Percentiles rank a stretch among this genome's conserved stretches.
These are phyloP conservation scores for Xylaria cubensis DNA, from an alignment of 495 filamentous ascomycete genomes.

Conservation along the genomic window DNA sequence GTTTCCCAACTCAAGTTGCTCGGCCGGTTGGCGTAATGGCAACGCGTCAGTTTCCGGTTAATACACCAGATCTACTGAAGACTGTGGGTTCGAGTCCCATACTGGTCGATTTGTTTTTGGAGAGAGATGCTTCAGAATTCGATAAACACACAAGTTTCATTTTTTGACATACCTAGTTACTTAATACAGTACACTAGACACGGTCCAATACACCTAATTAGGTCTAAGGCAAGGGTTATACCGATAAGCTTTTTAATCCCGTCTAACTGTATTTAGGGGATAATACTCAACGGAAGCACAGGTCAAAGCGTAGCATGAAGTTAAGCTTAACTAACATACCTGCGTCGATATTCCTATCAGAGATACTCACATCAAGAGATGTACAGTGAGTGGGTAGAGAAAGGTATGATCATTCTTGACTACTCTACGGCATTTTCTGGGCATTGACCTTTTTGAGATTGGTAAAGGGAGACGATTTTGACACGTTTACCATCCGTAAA, in stretches of 20 bases:
- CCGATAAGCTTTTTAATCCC: too few species aligned
- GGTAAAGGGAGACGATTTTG: neutral
- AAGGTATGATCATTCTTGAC: too few species aligned
- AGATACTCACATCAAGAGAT: too few species aligned
- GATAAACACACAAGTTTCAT: neutral
- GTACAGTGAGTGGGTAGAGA: too few species aligned
- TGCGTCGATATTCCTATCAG: too few species aligned
- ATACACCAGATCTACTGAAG: conserved; percentile 11
- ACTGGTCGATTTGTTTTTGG: conserved; percentile 1
- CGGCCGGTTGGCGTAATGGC: conserved; percentile 28
- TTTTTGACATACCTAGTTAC: too few species aligned
- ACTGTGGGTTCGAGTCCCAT: conserved; percentile 31
- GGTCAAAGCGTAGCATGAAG: neutral
- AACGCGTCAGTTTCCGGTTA: conserved; percentile 28
- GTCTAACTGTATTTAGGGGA: too few species aligned
- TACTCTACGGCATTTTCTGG: too few species aligned
- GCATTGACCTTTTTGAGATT: neutral
- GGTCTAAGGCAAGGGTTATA: too few species aligned
- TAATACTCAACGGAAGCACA: neutral
- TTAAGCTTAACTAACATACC: neutral
- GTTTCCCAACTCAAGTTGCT: too few species aligned
- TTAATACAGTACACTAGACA: too few species aligned
- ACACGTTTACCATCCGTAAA: neutral
- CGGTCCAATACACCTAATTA: too few species aligned
- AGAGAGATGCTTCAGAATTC: neutral